Evolutionary conservation across 371 early-diverging fungal species (phyloP).

Genomic region (Saksenaea vasiformis): DNA sequence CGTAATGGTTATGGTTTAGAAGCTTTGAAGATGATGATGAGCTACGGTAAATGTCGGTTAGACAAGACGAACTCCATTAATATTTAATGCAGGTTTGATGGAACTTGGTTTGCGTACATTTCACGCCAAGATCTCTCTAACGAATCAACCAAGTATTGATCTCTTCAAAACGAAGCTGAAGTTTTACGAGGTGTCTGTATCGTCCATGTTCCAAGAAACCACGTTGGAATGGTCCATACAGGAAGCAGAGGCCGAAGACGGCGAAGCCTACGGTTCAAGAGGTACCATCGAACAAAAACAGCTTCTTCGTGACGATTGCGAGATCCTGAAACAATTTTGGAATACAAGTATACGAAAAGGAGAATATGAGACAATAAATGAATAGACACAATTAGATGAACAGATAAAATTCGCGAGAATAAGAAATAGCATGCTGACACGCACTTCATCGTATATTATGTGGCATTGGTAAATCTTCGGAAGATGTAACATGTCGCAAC

Average conservation of each 20-base stretch:
- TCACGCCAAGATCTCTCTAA: conserved; percentile 78
- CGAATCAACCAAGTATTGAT: conserved; percentile 70
- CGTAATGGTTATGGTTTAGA: conserved; percentile 73
- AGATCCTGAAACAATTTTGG: conserved; percentile 11
- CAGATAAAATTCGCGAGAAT: neutral
- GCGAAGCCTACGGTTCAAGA: conserved; percentile 34
- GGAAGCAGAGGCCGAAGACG: conserved; percentile 16
- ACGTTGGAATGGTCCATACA: conserved; percentile 60
- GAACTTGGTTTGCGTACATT: conserved; percentile 65
- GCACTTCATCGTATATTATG: neutral
- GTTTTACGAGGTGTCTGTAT: conserved; percentile 65
- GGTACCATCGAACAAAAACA: conserved; percentile 26
- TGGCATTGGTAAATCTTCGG: neutral
- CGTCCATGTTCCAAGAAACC: conserved; percentile 77
- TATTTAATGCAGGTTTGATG: neutral
- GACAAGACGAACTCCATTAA: neutral
- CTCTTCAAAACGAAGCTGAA: conserved; percentile 74
- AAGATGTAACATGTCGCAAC: conserved; percentile 22
- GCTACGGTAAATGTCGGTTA: conserved; percentile 59
- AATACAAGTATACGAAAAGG: conserved; percentile 9
- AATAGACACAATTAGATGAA: neutral
- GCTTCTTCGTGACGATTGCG: neutral
- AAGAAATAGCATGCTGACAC: conserved; percentile 6
- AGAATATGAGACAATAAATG: conserved; percentile 7
- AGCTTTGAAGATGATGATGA: conserved; percentile 81